Evolutionary conservation across 495 filamentous ascomycete species (phyloP).

Genomic region (Neurospora africana): DNA sequence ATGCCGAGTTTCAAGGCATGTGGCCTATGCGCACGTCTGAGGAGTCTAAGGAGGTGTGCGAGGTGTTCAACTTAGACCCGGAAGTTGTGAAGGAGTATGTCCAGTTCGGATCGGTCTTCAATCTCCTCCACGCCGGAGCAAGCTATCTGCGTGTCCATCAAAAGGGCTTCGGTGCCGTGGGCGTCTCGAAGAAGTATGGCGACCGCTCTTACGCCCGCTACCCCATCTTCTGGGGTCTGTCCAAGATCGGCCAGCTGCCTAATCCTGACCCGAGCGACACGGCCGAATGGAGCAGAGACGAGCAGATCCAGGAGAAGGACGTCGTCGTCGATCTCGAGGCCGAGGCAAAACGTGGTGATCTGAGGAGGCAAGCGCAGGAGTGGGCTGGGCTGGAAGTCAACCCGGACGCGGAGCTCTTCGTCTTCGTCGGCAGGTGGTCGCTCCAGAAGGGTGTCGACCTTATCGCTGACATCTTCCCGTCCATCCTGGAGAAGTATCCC

Average conservation of each 20-base stretch:
- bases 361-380: constrained; percentile 59
- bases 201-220: constrained; percentile 63
- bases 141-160: constrained; percentile 62
- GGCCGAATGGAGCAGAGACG: constrained; percentile 48
- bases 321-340: constrained; percentile 44
- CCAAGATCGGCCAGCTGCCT: constrained; percentile 57
- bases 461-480: constrained; percentile 63
- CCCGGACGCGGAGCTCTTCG: constrained; percentile 57
- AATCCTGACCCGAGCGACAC: constrained; percentile 68
- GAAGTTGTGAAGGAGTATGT: constrained; percentile 41
- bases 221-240: constrained; percentile 67
- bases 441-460: constrained; percentile 71
- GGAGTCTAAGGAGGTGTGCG: constrained; percentile 54
- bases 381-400: constrained; percentile 59
- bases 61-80: constrained; percentile 50
- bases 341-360: constrained; percentile 42
- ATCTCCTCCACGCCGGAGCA: constrained; percentile 59
- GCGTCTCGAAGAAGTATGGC: constrained; percentile 64
- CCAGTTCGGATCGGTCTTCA: constrained; percentile 57
- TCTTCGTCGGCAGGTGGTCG: constrained; percentile 69
- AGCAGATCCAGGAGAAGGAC: constrained; percentile 27
- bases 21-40: constrained; percentile 60
- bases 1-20: constrained; percentile 65
- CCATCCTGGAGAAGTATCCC: constrained; percentile 50
- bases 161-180: constrained; percentile 62